Evolutionary conservation across 441 rosid species (phyloP), one percentile per base, ranked within the genome.

Genomic region (Cnidoscolus chayamansa): DNA sequence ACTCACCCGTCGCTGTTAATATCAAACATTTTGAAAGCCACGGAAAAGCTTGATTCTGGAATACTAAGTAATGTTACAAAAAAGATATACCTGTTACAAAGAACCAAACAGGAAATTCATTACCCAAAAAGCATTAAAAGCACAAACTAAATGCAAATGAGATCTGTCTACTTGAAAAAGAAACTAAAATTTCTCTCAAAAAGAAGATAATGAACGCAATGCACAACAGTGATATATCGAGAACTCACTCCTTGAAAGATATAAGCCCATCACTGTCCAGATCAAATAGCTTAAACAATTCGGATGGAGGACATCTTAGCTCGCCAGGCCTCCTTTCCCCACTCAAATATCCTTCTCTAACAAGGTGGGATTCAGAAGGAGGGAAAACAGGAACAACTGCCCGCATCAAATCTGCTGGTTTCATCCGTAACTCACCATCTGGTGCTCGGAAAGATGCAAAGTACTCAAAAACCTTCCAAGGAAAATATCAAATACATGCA

Each of bases 301-400:
- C 76, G 0, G 97, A 94, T 65, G 98, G 90, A 72, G 75, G 69
- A 70, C 98, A 92, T 37, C 81, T 80, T 65, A 94, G 78, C 25
- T 90, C 92, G 37, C 99, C 99, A 0, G 99, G 92, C 63, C 76
- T 84, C 79, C 98, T 84, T 82, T 94, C 99, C 65, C 99, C 99
- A 59, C 67, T 77, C 86, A 94, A 82, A 82, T 83, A 94, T 56
- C 99, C 99, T 35, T 90, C 94, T 73, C 99, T 88, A 62, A 92
- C 91, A 32, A 86, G 79, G 68, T 87, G 71, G n/a, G 99, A 92
- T 75, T 92, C 97, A 2, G 96, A 90, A 30, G 99, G 96, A 79
- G 99, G 97, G 78, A 94, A 92, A 50, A 94, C 97, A 10, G 97
- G 97, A 51, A 90, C 90, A 10, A 84, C 78, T 4, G 98, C 97